Evolutionary conservation across 306 rosid genomes (phyloP).

Genomic region (Lotus japonicus): DNA sequence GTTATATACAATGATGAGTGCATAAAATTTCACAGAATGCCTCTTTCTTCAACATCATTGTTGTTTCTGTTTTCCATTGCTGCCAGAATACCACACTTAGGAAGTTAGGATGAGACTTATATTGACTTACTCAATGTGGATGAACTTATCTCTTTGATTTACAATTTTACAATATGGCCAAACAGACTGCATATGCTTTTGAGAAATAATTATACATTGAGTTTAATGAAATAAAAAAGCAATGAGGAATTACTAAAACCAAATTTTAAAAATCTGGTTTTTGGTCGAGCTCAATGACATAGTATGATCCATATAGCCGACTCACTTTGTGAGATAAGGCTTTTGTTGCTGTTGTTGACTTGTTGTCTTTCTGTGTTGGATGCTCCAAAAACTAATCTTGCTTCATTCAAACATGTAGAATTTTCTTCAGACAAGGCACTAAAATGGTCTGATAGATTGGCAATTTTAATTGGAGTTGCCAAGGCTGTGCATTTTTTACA

Average conservation of each 20-base stretch:
- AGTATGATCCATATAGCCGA: too few relatives aligned
- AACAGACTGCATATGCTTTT: background rate
- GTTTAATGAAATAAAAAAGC: background rate
- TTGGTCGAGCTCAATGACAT: too few relatives aligned
- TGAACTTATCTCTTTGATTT: background rate
- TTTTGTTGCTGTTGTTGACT: too few relatives aligned
- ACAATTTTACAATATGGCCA: background rate
- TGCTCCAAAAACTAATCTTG: slow-evolving; percentile 20
- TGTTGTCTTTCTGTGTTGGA: background rate
- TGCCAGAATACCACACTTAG: background rate
- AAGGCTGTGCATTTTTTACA: slow-evolving; percentile 86
- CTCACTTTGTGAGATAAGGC: too few relatives aligned
- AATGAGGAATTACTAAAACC: background rate
- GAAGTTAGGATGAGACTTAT: background rate
- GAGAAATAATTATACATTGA: background rate
- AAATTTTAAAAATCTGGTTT: background rate
- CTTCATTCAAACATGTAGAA: slow-evolving; percentile 35
- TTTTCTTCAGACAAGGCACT: slow-evolving; percentile 50
- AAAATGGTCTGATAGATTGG: slow-evolving; percentile 80
- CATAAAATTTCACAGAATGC: background rate
- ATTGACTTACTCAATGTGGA: background rate
- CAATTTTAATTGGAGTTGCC: slow-evolving; percentile 74
- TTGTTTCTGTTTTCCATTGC: background rate
- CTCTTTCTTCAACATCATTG: background rate
- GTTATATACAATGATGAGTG: background rate